Evolutionary conservation across 805 yeast genomes (phyloP), one percentile per base, ranked within the genome.

Genomic region (Wickerhamomyces canadensis): DNA sequence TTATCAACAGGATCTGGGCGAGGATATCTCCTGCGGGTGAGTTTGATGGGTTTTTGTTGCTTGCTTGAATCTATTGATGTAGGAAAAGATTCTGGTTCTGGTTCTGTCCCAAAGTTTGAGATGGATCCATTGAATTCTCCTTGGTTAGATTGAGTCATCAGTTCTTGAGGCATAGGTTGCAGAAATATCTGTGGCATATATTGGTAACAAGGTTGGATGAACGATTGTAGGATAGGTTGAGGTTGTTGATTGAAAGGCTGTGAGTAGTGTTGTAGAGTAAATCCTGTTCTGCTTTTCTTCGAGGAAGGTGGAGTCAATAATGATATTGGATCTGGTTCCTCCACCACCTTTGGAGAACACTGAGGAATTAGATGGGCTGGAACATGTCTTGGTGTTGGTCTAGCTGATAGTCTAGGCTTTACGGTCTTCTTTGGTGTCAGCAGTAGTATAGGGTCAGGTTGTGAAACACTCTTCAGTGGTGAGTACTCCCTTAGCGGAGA

Each of bases 301-400:
- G 28, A 38, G 10, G 40, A 24, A 4, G 21, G 10, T 26, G 47
- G 45, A 19, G 34, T 28, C 17, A 45, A 19, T 23, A 46, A 16
- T 22, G 34, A 38, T 5, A 47, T 15, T 9, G 51, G 51, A 37
- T 48, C 52, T 3, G 25, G 14, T 9, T 27, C 27, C 5, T 19
- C 16, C 5, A 17, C 5, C n/a, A n/a, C 6, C 13, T 6, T 26
- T 25, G 30, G 19, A 15, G 24, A n/a, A 5, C 15, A 15, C 14
- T 22, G 21, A 4, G 34, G 26, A 9, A 31, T 22, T 7, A 25
- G 9, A 21, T 19, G 19, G 6, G 25, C 14, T 7, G 29, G 27
- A 12, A 12, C 10, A 10, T 19, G 21, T 21, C 13, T 26, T 25
- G 35, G 30, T 19, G 35, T 26, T 18, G 35, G 30, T 13, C 18